Percentiles rank a stretch among this genome's conserved stretches.
Evolutionary conservation across 192 early-diverging fungal species (phyloP).

Genomic region (Mortierella antarctica): DNA sequence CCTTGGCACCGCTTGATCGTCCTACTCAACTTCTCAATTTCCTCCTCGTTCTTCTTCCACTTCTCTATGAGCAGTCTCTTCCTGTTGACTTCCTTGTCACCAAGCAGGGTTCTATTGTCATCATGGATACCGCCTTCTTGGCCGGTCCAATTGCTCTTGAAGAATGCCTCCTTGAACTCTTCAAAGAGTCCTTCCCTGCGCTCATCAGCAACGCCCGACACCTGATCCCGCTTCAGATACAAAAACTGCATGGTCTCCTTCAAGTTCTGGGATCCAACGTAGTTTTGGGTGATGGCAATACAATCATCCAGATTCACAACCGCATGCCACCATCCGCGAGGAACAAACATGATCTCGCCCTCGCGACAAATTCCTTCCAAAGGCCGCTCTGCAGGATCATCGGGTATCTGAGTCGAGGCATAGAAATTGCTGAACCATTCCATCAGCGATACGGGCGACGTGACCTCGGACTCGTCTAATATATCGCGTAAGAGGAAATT

Average conservation of each 20-base stretch:
- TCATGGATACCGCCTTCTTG: not conserved
- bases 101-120: not conserved
- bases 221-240: slow-evolving; percentile 49
- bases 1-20: slow-evolving; percentile 7
- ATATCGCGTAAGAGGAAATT: not conserved
- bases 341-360: slow-evolving; percentile 79
- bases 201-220: slow-evolving; percentile 50
- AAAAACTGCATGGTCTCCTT: slow-evolving; percentile 52
- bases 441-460: slow-evolving; percentile 73
- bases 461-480: slow-evolving; percentile 73
- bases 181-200: slow-evolving; percentile 55
- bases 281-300: slow-evolving; percentile 82
- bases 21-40: slow-evolving; percentile 24
- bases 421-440: slow-evolving; percentile 78
- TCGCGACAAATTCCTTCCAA: slow-evolving; percentile 71
- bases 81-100: slow-evolving; percentile 17
- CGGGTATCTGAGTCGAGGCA: slow-evolving; percentile 56
- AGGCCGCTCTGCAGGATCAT: slow-evolving; percentile 52
- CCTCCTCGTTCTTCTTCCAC: slow-evolving; percentile 33
- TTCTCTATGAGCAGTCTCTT: slow-evolving; percentile 13
- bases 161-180: slow-evolving; percentile 56
- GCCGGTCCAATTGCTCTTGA: slow-evolving; percentile 26
- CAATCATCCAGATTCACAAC: slow-evolving; percentile 76
- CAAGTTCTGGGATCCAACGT: slow-evolving; percentile 70
- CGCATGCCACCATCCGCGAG: slow-evolving; percentile 80